Percentiles rank a stretch among this genome's conserved stretches.
phyloP scores from a whole-genome alignment of 2,329 filamentous ascomycete genomes.

The Blumeriella jaapii region DNA sequence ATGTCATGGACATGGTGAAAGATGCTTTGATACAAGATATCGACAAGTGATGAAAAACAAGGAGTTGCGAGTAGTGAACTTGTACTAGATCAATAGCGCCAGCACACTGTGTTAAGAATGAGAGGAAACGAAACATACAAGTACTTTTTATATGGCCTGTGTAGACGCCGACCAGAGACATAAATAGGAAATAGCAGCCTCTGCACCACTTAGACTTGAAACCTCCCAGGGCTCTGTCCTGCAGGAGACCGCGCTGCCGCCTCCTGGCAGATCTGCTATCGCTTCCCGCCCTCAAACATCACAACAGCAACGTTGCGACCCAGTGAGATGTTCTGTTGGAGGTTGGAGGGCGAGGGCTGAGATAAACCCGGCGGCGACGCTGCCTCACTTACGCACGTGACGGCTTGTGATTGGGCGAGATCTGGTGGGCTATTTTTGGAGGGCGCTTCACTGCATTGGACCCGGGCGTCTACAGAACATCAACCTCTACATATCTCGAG shows the following conservation, averaged over 20 bases:
- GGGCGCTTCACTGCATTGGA: conserved; percentile 12
- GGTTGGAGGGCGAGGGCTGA: not conserved
- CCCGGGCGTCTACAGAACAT: too few relatives aligned
- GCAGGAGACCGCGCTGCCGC: conserved; percentile 13
- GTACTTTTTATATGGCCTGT: conserved; percentile 20
- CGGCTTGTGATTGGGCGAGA: not conserved
- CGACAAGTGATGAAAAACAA: conserved; percentile 4
- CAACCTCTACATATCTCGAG: too few relatives aligned
- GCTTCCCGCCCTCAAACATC: conserved; percentile 2
- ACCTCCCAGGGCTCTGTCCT: not conserved
- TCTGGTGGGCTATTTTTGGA: conserved; percentile 12
- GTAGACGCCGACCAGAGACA: conserved; percentile 21
- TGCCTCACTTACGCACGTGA: not conserved
- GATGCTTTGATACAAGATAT: not conserved
- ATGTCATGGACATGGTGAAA: conserved; percentile 7
- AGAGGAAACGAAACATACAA: conserved; percentile 22
- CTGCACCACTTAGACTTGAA: not conserved
- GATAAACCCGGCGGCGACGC: conserved; percentile 2
- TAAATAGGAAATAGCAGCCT: conserved; percentile 17
- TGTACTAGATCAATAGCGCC: conserved; percentile 9
- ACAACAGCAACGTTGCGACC: conserved; percentile 10
- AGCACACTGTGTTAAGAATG: conserved; percentile 6
- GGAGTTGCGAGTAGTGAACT: conserved; percentile 2
- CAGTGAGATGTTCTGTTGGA: conserved; percentile 6
- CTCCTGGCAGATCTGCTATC: conserved; percentile 17